Percentiles rank a stretch among this genome's conserved stretches.
Conservation (phyloP, 2,329 filamentous ascomycete species). For the Colletotrichum acutatum region DNA sequence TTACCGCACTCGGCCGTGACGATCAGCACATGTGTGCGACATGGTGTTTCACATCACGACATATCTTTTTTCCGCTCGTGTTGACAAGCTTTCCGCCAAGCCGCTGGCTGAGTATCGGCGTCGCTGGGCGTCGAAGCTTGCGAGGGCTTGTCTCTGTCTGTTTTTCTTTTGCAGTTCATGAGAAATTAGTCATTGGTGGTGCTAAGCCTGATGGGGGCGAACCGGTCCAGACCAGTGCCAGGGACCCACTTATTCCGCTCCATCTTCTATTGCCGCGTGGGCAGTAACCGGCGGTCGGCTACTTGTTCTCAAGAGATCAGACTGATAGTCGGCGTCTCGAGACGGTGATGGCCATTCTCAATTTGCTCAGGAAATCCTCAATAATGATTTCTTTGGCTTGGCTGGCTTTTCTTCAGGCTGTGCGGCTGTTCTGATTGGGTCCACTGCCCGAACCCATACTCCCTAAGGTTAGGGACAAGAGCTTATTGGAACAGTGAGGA, state of each 20-base stretch:
- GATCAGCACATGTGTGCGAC: background rate
- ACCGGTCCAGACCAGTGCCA: background rate
- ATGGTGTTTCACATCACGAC: background rate
- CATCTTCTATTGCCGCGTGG: background rate
- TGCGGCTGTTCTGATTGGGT: too few species aligned
- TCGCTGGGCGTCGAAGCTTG: conserved; percentile 30
- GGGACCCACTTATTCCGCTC: background rate
- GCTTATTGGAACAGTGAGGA: too few species aligned
- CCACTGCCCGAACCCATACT: too few species aligned
- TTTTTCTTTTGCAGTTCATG: background rate
- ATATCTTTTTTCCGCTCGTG: background rate
- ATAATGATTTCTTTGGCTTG: too few species aligned
- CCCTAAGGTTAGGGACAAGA: too few species aligned
- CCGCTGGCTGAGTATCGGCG: conserved; percentile 1
- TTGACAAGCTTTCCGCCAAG: conserved; percentile 27
- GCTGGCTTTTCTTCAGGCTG: too few species aligned
- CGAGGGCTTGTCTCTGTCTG: background rate
- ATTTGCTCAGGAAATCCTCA: too few species aligned
- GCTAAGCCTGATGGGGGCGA: background rate
- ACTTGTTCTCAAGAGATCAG: too few species aligned
- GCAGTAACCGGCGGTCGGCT: conserved; percentile 18
- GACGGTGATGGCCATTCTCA: too few species aligned
- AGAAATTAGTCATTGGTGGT: conserved; percentile 6
- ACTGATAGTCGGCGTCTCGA: too few species aligned
- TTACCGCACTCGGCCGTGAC: background rate